These are phyloP conservation scores for Prunus mongolica DNA, from an alignment of 306 rosid genomes.

Conservation along the genomic window DNA sequence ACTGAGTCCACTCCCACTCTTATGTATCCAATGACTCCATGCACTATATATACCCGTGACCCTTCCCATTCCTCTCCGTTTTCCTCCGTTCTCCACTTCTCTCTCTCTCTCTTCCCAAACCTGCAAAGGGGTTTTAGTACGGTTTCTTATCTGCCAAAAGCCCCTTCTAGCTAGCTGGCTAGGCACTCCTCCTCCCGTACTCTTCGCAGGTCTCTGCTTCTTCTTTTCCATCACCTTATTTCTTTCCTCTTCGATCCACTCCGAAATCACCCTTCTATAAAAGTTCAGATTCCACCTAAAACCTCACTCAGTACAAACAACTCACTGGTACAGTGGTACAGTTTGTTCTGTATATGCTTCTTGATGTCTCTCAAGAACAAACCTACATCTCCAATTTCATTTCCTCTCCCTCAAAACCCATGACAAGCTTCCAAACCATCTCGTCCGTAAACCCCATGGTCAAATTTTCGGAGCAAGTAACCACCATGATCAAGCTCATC, in stretches of 20 bases:
- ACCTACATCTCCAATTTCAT: background rate
- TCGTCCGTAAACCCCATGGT: background rate
- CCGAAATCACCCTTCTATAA: background rate
- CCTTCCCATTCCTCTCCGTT: background rate
- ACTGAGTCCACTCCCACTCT: background rate
- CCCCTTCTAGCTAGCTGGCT: background rate
- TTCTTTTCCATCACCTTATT: background rate
- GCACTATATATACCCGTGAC: conserved; percentile 32
- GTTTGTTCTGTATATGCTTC: background rate
- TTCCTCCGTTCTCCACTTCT: background rate
- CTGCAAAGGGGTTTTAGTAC: conserved; percentile 12
- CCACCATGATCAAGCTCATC: conserved; percentile 11
- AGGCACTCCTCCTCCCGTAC: background rate
- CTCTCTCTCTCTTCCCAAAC: conserved; percentile 11
- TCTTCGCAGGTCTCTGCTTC: background rate
- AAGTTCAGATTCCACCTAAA: background rate
- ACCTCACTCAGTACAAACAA: background rate
- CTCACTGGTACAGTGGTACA: background rate
- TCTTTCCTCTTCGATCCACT: background rate
- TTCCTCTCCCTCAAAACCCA: background rate
- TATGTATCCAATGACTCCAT: conserved; percentile 10
- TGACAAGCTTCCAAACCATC: background rate
- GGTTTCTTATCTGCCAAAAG: background rate
- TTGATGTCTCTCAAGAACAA: background rate
- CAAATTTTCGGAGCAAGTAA: conserved; percentile 22